Base-by-base conservation (phyloP, 768 basidiomycete genomes). In the Phlebiopsis flavidoalba region DNA sequence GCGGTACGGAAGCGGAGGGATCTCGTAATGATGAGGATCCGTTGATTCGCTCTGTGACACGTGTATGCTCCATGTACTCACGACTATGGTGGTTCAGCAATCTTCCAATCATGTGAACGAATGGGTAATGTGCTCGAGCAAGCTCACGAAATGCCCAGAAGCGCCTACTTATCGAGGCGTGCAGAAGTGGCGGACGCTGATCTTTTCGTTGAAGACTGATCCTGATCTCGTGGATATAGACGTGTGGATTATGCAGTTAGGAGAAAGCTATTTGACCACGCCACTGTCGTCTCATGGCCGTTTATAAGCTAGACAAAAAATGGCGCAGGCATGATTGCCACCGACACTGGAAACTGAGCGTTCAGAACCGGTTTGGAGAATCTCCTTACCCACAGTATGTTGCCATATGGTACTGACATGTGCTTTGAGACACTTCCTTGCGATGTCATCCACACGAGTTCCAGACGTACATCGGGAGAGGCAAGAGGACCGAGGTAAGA, bases 61-160 rank as follows among this genome's bases (percentile, higher is more conserved):
- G n/a, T n/a, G n/a, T n/a, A n/a, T n/a, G n/a, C n/a, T n/a, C n/a
- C n/a, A n/a, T n/a, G n/a, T n/a, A n/a, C n/a, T n/a, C n/a, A n/a
- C n/a, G n/a, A n/a, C n/a, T n/a, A n/a, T n/a, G n/a, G n/a, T n/a
- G 36, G 10, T 53, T 8, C 52, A 70, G 88, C 66, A 97, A 96
- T 76, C n/a, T n/a, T 96, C 96, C 77, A 96, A 96, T 71, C 93
- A 95, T 72, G 93, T n/a, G n/a, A 95, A 70, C 87, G 90, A n/a
- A 61, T 95, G 91, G 92, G 91, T 93, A 21, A 94, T 95, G 89
- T 86, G 85, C 71, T 90, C 89, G 67, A 77, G 82, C 35, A 84
- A n/a, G 83, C 46, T 84, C 84, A 22, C 77, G 81, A 35, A 71
- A 79, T 35, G n/a, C n/a, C n/a, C n/a, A n/a, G n/a, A 91, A 93